Evolutionary conservation across 805 yeast species (phyloP).

Genomic region (Pichia pseudocactophila): DNA sequence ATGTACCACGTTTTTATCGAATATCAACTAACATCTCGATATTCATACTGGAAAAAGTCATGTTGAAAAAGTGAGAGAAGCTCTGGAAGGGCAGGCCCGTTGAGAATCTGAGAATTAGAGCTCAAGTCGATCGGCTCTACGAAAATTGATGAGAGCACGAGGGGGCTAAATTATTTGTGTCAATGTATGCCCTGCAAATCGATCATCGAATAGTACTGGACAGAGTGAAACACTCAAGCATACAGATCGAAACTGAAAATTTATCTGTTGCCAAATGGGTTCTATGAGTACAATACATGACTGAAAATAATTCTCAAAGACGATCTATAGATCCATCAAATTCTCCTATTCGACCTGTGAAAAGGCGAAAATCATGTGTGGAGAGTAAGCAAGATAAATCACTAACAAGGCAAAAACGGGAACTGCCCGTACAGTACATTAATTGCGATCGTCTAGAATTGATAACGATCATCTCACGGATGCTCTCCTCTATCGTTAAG

Average conservation of each 20-base stretch:
- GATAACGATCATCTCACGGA: conserved; percentile 63
- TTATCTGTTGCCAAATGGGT: neutral
- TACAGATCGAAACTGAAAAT: neutral
- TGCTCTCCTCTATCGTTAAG: conserved; percentile 66
- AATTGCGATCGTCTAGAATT: conserved; percentile 64
- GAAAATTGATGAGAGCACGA: no score
- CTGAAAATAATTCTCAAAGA: neutral
- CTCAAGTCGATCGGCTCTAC: no score
- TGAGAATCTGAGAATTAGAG: no score
- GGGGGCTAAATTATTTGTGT: no score
- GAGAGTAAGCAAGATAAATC: neutral
- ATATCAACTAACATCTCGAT: neutral
- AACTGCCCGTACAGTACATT: conserved; percentile 45
- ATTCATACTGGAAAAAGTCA: neutral
- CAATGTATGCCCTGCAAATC: no score
- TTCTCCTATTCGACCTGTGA: neutral
- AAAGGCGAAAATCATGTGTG: conserved; percentile 4
- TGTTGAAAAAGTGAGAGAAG: neutral
- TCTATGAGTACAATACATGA: neutral
- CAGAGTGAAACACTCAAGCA: no score
- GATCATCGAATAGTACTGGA: no score
- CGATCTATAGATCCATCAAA: neutral
- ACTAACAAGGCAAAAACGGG: neutral
- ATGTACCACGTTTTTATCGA: neutral
- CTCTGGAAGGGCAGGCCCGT: no score